Evolutionary conservation across 352 stramenopile genomes (phyloP), one percentile per base, ranked within the genome.

Genomic region (Thraustochytrium sp.): DNA sequence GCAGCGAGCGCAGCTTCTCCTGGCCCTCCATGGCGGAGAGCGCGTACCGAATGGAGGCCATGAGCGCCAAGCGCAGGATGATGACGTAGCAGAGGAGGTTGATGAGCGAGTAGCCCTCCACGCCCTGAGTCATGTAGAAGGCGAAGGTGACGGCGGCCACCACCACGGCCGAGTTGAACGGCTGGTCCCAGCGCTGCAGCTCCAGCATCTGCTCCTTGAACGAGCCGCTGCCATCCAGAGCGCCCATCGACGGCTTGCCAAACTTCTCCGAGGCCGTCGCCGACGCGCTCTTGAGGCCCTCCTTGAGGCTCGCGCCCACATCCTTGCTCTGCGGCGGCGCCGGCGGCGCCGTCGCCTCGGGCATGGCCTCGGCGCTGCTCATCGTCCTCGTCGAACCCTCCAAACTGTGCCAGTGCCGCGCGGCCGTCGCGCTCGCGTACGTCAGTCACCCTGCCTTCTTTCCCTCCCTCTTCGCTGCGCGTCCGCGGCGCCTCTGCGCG

Each of bases 111-210:
- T 64, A 80, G 3, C n/a, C 40, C 51, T 80, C 68, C 42, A 26
- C 42, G 8, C 68, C 68, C 31, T 31, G 18, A 29, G 68, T 80
- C 68, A 64, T 42, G 68, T 72, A 62, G 68, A 68, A 80, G 23
- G 75, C 31, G 21, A 68, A 44, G 48, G 48, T 68, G 42, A 80
- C 68, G 37, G 31, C 68, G 36, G 68, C 68, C 18, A 80, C 68
- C 42, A 80, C 68, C 8, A 64, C 29, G 53, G 53, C 46, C 8
- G 31, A 54, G 68, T 80, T 80, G 36, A 80, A 80, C 68, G 68
- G 68, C 68, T 68, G 38, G 68, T 80, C 68, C 68, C 68, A 80
- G 5, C 42, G 29, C 53, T 80, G 68, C 42, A 80, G 68, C 42
- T 80, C 68, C 23, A 65, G 31, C n/a, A 80, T 13, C 29, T 44